Evolutionary conservation across 768 basidiomycete species (phyloP).

Genomic region (Mycena venus): DNA sequence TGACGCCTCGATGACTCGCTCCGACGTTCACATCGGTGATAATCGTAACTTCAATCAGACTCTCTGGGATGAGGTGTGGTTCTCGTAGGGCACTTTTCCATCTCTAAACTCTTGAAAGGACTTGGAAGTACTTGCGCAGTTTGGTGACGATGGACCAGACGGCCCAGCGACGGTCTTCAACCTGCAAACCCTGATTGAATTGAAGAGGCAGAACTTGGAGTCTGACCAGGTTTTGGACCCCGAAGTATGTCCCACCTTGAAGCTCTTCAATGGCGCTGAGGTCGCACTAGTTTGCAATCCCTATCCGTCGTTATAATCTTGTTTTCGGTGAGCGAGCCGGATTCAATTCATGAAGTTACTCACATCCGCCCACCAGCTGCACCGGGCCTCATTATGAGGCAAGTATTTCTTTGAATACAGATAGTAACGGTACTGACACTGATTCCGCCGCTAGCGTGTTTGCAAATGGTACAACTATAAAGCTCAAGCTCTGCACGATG

Average conservation of each 20-base stretch:
- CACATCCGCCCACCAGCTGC: not conserved
- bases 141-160: too few species aligned
- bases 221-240: not conserved
- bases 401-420: conserved; percentile 7
- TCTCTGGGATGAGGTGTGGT: not conserved
- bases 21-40: too few species aligned
- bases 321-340: conserved; percentile 6
- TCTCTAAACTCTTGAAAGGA: conserved; percentile 1
- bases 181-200: conserved; percentile 1
- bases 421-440: too few species aligned
- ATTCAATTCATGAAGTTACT: not conserved
- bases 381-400: conserved; percentile 13
- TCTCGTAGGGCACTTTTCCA: not conserved
- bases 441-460: too few species aligned
- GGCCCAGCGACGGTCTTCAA: too few species aligned
- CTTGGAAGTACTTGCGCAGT: not conserved
- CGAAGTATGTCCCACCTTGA: not conserved
- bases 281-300: too few species aligned
- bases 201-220: conserved; percentile 5
- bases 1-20: conserved; percentile 19
- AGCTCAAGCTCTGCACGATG: not conserved
- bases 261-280: conserved; percentile 7
- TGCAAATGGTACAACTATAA: too few species aligned
- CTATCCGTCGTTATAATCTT: not conserved
- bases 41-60: too few species aligned